These are phyloP conservation scores for Elymus sibiricus DNA, from an alignment of 176 grass and related monocot genomes.

Conservation along the genomic window DNA sequence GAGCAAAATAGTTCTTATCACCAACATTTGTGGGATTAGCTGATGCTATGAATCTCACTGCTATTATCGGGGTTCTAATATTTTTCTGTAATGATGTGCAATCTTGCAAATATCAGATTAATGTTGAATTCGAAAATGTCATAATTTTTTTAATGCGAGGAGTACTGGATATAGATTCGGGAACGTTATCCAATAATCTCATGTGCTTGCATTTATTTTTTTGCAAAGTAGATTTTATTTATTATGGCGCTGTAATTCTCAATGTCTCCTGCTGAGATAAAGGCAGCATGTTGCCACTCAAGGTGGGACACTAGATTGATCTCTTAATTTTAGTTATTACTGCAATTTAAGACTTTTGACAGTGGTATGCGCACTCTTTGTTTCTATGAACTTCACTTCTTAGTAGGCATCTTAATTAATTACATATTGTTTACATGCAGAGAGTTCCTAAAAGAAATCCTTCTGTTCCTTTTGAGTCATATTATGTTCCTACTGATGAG, in stretches of 20 bases:
- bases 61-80: not conserved
- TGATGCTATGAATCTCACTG: not conserved
- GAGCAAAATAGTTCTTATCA: not conserved
- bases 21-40: not conserved
- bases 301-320: not conserved
- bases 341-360: not conserved
- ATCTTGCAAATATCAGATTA: not conserved
- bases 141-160: not conserved
- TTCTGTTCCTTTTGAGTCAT: conserved; percentile 67
- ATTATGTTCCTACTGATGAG: conserved; percentile 72
- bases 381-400: conserved; percentile 14
- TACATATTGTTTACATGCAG: conserved; percentile 48
- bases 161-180: not conserved
- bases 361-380: conserved; percentile 8
- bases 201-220: not conserved
- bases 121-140: not conserved
- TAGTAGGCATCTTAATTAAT: conserved; percentile 21
- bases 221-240: not conserved
- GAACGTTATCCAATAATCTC: conserved; percentile 8
- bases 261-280: conserved; percentile 4
- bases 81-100: not conserved
- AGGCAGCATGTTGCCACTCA: not conserved
- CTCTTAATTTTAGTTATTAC: not conserved
- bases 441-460: conserved; percentile 76
- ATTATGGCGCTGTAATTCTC: not conserved